Evolutionary conservation across 2,329 filamentous ascomycete species (phyloP), one percentile per base, ranked within the genome.

Genomic region (Trichophyton benhamiae): DNA sequence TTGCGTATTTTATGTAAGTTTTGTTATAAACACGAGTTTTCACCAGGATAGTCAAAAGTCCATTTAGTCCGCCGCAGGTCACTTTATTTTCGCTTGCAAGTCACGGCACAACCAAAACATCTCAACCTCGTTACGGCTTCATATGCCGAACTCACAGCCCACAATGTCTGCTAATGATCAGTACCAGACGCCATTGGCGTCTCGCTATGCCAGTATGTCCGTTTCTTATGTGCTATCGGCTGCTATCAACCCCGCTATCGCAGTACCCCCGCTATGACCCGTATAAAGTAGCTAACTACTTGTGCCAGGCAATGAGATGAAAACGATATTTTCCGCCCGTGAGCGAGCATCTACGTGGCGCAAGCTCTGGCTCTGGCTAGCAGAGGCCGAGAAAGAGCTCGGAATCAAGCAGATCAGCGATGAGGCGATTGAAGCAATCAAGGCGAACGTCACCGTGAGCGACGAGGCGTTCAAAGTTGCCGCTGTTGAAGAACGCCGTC

Each of bases 291-390:
- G 36, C 55, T 58, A 30, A 58, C 55, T 2, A 44, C n/a, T 59
- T 49, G 6, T 13, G 49, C 58, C 25, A 49, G 58, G 58, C 60
- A 58, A 58, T 63, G 87, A 88, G 75, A 91, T 94, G 87, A 82
- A 86, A 68, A 80, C 82, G 66, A 83, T 96, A 64, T 96, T 96
- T 79, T 87, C 85, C 67, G 83, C 86, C 63, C 83, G 89, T 49
- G 86, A 84, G 60, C 82, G 90, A 33, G 84, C 86, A 73, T 86
- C 83, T 48, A 90, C 85, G 61, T 95, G 90, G 90, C 84, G 91
- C 65, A 82, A 88, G 72, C 83, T 96, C 17, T 96, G 91, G 91
- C 78, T 92, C 52, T 85, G 82, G 76, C 86, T 96, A 9, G 91
- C 91, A 25, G 87, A 95, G 78, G 80, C 82, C 8, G 87, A 96